These are phyloP conservation scores for Ustilago bromivora DNA, from an alignment of 1,284 basidiomycete species.

Conservation along the genomic window DNA sequence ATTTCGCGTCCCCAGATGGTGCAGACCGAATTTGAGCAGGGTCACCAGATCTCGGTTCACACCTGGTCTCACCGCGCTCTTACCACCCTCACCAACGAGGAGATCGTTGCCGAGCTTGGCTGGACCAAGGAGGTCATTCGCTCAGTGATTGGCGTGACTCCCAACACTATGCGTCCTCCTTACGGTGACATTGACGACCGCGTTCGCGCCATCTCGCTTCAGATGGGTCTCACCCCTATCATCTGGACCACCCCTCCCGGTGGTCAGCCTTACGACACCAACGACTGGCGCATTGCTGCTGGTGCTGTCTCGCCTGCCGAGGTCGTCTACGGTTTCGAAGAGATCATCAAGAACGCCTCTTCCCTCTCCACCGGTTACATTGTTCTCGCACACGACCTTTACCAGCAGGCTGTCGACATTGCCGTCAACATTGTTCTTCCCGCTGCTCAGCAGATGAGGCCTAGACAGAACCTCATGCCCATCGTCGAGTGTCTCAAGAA, in stretches of 20 bases:
- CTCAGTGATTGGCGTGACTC: slow-evolving; percentile 65
- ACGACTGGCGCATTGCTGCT: slow-evolving; percentile 64
- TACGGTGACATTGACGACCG: slow-evolving; percentile 70
- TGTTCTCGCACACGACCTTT: slow-evolving; percentile 75
- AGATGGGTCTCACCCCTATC: slow-evolving; percentile 66
- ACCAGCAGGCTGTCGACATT: slow-evolving; percentile 66
- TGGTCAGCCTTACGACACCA: slow-evolving; percentile 60
- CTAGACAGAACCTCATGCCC: slow-evolving; percentile 75
- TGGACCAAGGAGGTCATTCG: slow-evolving; percentile 89
- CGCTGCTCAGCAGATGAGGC: slow-evolving; percentile 69
- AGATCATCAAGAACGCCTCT: slow-evolving; percentile 57
- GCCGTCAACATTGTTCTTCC: slow-evolving; percentile 64
- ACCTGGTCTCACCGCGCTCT: slow-evolving; percentile 75
- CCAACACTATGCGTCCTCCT: slow-evolving; percentile 71
- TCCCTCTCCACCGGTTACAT: slow-evolving; percentile 84
- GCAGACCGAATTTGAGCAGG: slow-evolving; percentile 86
- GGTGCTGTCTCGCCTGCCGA: slow-evolving; percentile 58
- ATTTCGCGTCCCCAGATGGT: slow-evolving; percentile 83
- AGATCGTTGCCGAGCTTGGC: slow-evolving; percentile 92
- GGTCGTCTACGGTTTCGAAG: slow-evolving; percentile 55
- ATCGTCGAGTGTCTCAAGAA: slow-evolving; percentile 65
- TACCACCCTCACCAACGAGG: slow-evolving; percentile 83
- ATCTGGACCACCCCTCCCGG: slow-evolving; percentile 65
- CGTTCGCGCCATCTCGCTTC: slow-evolving; percentile 63
- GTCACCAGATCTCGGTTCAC: slow-evolving; percentile 62